Evolutionary conservation across 768 basidiomycete genomes (phyloP).

Genomic region (Hygrocybe coccinea): DNA sequence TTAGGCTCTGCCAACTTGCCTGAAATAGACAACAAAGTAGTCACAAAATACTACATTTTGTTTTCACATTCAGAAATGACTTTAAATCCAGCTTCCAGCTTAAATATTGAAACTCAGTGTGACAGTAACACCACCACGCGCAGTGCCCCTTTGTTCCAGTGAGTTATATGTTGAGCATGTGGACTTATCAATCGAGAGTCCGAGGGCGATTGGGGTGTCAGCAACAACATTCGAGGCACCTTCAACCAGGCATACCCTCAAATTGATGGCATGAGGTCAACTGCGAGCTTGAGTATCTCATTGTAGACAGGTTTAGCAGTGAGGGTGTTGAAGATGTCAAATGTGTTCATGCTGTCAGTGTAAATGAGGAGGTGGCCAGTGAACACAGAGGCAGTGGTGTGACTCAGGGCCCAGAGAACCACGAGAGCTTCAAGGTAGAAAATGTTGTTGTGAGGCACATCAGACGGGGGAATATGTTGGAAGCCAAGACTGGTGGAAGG

Average conservation of each 20-base stretch:
- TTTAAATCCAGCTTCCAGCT: too few relatives aligned
- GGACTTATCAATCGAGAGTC: conserved; percentile 15
- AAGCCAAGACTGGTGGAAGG: conserved; percentile 7
- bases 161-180: conserved; percentile 19
- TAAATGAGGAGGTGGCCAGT: conserved; percentile 16
- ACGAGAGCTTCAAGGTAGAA: conserved; percentile 25
- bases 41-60: too few relatives aligned
- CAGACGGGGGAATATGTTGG: conserved; percentile 5
- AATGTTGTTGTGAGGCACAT: conserved; percentile 8
- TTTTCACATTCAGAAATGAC: too few relatives aligned
- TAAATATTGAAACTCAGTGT: too few relatives aligned
- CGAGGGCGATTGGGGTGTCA: conserved; percentile 21
- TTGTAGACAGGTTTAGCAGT: conserved; percentile 14
- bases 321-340: conserved; percentile 19
- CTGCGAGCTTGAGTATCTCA: conserved; percentile 10
- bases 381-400: not conserved
- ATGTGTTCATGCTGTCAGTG: conserved; percentile 22
- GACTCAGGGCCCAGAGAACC: conserved; percentile 12
- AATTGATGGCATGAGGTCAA: conserved; percentile 13
- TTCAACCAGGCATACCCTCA: conserved; percentile 14
- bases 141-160: too few relatives aligned
- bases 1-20: too few relatives aligned
- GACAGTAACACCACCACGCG: too few relatives aligned
- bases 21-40: too few relatives aligned
- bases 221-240: conserved; percentile 15